Conservation (phyloP, 352 stramenopile species). For the Phytophthora europaea region DNA sequence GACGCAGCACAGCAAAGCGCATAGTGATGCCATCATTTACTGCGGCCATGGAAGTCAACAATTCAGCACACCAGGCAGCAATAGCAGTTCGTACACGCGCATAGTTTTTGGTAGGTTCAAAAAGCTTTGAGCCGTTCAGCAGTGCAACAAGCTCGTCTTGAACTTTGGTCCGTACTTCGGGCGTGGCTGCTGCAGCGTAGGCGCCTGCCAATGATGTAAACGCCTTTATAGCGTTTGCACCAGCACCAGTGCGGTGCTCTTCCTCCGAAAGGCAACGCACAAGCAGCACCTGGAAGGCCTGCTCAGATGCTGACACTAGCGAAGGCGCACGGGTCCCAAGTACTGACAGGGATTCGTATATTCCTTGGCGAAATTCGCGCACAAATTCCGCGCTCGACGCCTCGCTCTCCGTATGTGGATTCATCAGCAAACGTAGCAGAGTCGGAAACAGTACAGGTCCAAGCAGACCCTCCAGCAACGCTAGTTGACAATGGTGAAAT, state of each 20-base stretch:
- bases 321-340: slow-evolving; percentile 49
- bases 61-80: slow-evolving; percentile 63
- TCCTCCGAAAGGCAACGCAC: slow-evolving; percentile 73
- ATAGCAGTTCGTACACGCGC: slow-evolving; percentile 68
- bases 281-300: slow-evolving; percentile 82
- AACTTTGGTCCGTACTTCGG: slow-evolving; percentile 50
- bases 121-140: slow-evolving; percentile 68
- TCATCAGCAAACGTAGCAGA: slow-evolving; percentile 70
- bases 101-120: slow-evolving; percentile 69
- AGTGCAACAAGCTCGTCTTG: slow-evolving; percentile 62
- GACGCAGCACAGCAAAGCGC: slow-evolving; percentile 68
- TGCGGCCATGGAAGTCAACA: slow-evolving; percentile 34
- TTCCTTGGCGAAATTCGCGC: slow-evolving; percentile 64
- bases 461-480: slow-evolving; percentile 59
- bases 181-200: slow-evolving; percentile 42
- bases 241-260: slow-evolving; percentile 51
- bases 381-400: slow-evolving; percentile 50
- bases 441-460: slow-evolving; percentile 79
- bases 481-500: slow-evolving; percentile 57
- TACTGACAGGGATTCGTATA: slow-evolving; percentile 70
- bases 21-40: slow-evolving; percentile 46
- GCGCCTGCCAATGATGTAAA: slow-evolving; percentile 62
- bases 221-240: slow-evolving; percentile 71
- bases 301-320: slow-evolving; percentile 60
- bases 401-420: slow-evolving; percentile 67